phyloP scores from a whole-genome alignment of 2,329 filamentous ascomycete species.

The Apiospora sp. region DNA sequence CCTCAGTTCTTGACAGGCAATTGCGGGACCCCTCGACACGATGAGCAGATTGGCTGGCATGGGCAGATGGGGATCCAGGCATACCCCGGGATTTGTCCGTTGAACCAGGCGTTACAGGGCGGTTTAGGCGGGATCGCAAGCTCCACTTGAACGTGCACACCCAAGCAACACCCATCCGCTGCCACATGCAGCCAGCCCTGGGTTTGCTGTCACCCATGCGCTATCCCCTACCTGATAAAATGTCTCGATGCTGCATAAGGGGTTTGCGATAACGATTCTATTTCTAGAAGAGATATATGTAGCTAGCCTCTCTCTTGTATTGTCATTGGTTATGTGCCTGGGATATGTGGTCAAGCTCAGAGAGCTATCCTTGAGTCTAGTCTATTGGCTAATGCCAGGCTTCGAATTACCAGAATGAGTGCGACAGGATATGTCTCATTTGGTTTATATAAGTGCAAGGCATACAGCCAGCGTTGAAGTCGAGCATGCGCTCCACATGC shows the following conservation, averaged over 20 bases:
- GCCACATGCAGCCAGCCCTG: neutral
- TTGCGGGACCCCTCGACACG: constrained; percentile 3
- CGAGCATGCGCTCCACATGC: neutral
- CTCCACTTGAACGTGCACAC: neutral
- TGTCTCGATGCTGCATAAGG: constrained; percentile 2
- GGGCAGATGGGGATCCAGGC: neutral
- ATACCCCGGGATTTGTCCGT: constrained; percentile 19
- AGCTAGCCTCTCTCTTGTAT: neutral
- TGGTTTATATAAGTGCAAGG: neutral
- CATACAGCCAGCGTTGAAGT: neutral
- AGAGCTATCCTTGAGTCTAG: neutral
- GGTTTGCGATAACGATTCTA: neutral
- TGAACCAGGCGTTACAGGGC: constrained; percentile 8
- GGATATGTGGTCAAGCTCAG: neutral
- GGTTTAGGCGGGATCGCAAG: constrained; percentile 4
- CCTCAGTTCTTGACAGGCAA: neutral
- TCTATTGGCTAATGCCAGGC: neutral
- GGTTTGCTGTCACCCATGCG: neutral
- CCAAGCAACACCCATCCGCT: neutral
- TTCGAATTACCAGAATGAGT: neutral
- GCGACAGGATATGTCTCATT: neutral
- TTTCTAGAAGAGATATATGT: neutral
- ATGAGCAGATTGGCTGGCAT: constrained; percentile 16
- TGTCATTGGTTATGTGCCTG: neutral
- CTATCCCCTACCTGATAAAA: neutral